Evolutionary conservation across 345 rosid genomes (phyloP), one percentile per base, ranked within the genome.

Genomic region (Aurinia saxatilis): DNA sequence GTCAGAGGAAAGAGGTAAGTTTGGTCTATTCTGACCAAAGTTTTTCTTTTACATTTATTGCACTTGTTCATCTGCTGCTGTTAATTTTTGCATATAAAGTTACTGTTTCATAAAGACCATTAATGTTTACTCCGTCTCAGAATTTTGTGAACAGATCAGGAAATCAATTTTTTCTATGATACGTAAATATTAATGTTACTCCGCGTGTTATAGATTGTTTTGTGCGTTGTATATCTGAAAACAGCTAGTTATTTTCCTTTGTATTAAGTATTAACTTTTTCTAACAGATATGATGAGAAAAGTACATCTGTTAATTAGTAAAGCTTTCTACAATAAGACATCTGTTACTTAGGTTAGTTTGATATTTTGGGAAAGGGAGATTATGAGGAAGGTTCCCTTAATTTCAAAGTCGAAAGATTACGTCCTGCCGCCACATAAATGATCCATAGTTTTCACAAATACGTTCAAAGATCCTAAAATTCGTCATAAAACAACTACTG

Each of bases 341-440:
- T 27, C 1, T 6, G 5, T 27, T 27, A 27, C 7, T 27, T 27
- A 27, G 31, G 31, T 6, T 27, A 6, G 12, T 30, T 44, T 29
- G 34, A 4, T 44, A 21, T 15, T 14, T 63, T 11, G 12, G 57
- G 23, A 40, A 55, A 17, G 29, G 40, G 38, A 31, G 30, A 23
- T 23, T 17, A 25, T 35, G 13, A 50, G 56, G 73, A 52, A 37
- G 60, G 47, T 34, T 67, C 72, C 21, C 13, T 21, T n/a, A 46
- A 9, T 29, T 35, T 15, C 9, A 15, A 49, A 57, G 51, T 19
- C 49, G 44, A 31, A 57, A 17, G 18, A 7, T 10, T 50, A 12
- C 35, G 46, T 50, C 46, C 38, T 52, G 67, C 67, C 73, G 62
- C 67, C 55, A 60, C 60, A 52, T 60, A 60, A 68, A 51, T 44